A percentile compares a stretch with the other conserved stretches of the same genome.
Evolutionary conservation across 2,329 filamentous ascomycete genomes (phyloP).

Genomic region (Aspergillus persii): DNA sequence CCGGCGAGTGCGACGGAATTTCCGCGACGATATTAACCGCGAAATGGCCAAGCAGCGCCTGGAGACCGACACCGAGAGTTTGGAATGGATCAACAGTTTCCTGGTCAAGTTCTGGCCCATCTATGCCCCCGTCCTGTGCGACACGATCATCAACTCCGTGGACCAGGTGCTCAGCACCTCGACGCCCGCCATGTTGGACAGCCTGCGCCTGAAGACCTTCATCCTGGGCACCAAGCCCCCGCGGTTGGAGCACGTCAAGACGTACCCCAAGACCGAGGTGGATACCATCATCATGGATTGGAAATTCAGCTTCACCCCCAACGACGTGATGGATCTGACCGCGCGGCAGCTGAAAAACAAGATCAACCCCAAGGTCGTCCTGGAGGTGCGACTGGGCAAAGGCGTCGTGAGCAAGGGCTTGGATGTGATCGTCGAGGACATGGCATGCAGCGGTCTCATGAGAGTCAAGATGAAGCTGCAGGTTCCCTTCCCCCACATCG

Average conservation of each 20-base stretch:
- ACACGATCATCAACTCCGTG: slow-evolving; percentile 88
- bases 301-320: slow-evolving; percentile 99
- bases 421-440: slow-evolving; percentile 96
- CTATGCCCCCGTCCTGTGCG: slow-evolving; percentile 88
- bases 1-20: slow-evolving; percentile 89
- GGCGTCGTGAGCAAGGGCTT: slow-evolving; percentile 96
- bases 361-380: slow-evolving; percentile 92
- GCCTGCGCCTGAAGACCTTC: slow-evolving; percentile 88
- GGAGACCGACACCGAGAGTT: slow-evolving; percentile 84
- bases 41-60: slow-evolving; percentile 84
- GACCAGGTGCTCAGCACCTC: slow-evolving; percentile 93
- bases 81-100: slow-evolving; percentile 99
- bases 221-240: slow-evolving; percentile 93
- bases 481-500: slow-evolving; percentile 91
- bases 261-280: slow-evolving; percentile 91
- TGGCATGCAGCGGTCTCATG: slow-evolving; percentile 95
- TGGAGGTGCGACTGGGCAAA: slow-evolving; percentile 93
- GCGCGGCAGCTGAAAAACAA: slow-evolving; percentile 87
- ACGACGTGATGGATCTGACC: slow-evolving; percentile 89
- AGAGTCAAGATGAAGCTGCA: slow-evolving; percentile 97
- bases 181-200: slow-evolving; percentile 89
- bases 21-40: slow-evolving; percentile 87
- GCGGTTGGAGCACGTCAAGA: slow-evolving; percentile 95
- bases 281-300: slow-evolving; percentile 98
- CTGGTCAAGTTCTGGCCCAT: slow-evolving; percentile 99